Evolutionary conservation across 2,329 filamentous ascomycete species (phyloP).

Genomic region (Keithomyces neogunnii): DNA sequence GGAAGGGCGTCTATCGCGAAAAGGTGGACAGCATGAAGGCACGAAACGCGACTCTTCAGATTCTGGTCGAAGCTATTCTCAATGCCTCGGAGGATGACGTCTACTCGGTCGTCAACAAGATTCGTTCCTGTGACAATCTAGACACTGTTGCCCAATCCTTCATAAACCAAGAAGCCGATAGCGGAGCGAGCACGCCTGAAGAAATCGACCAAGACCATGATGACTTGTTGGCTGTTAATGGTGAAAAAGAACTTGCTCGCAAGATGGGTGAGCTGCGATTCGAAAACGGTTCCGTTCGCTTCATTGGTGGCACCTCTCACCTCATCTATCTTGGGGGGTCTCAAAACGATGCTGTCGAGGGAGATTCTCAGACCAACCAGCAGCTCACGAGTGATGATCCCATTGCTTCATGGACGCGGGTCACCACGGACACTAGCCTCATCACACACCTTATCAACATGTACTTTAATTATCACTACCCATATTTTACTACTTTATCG

Average conservation of each 20-base stretch:
- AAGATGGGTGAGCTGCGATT: slow-evolving; percentile 90
- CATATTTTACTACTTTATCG: slow-evolving; percentile 87
- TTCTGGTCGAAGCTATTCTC: slow-evolving; percentile 85
- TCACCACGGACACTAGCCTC: slow-evolving; percentile 70
- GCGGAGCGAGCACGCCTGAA: slow-evolving; percentile 19
- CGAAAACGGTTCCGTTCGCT: slow-evolving; percentile 80
- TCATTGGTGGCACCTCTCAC: slow-evolving; percentile 91
- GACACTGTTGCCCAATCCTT: slow-evolving; percentile 48
- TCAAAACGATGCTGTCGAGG: slow-evolving; percentile 23
- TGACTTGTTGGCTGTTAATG: slow-evolving; percentile 33
- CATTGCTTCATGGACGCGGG: slow-evolving; percentile 77
- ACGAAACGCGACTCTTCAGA: slow-evolving; percentile 77
- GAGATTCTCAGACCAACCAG: slow-evolving; percentile 36
- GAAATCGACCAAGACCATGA: slow-evolving; percentile 31
- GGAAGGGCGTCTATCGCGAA: slow-evolving; percentile 95
- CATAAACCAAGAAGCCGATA: slow-evolving; percentile 30
- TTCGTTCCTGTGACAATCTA: slow-evolving; percentile 72
- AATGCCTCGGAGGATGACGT: slow-evolving; percentile 88
- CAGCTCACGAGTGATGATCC: slow-evolving; percentile 53
- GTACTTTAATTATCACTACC: slow-evolving; percentile 98
- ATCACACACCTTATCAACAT: slow-evolving; percentile 86
- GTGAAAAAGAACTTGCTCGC: slow-evolving; percentile 74
- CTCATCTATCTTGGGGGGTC: slow-evolving; percentile 67
- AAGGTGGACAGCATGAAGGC: slow-evolving; percentile 85
- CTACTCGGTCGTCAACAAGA: slow-evolving; percentile 69